Evolutionary conservation across 1,139 yeast genomes (phyloP).

Genomic region (Pichia norvegensis): DNA sequence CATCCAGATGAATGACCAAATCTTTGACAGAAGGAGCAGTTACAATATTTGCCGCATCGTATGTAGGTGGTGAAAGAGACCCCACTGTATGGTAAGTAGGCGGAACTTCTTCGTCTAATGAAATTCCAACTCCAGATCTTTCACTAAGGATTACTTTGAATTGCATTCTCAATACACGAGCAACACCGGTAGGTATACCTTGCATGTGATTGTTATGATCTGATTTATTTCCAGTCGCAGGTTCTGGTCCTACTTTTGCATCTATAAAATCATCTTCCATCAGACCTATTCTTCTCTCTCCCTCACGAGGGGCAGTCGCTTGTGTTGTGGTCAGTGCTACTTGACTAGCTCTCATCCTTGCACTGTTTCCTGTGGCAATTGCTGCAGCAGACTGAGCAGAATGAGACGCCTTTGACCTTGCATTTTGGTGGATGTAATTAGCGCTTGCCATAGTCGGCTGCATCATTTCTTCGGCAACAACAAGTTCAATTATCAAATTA

Average conservation of each 20-base stretch:
- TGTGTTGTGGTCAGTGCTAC: not conserved
- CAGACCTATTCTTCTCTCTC: not conserved
- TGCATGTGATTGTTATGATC: constrained; percentile 31
- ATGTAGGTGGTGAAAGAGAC: constrained; percentile 80
- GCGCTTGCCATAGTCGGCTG: constrained; percentile 27
- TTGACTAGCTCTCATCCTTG: constrained; percentile 7
- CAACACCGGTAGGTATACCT: constrained; percentile 89
- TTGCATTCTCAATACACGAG: constrained; percentile 91
- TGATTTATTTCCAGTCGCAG: constrained; percentile 23
- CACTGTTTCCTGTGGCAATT: constrained; percentile 10
- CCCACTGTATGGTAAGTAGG: constrained; percentile 86
- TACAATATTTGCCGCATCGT: constrained; percentile 23
- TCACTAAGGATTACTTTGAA: constrained; percentile 75
- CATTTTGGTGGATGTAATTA: constrained; percentile 11
- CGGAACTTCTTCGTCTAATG: constrained; percentile 99
- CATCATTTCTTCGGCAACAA: constrained; percentile 84
- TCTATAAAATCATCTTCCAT: constrained; percentile 16
- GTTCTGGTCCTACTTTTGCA: constrained; percentile 27
- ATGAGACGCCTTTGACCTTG: constrained; percentile 8
- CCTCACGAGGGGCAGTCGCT: not conserved
- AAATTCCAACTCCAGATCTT: constrained; percentile 88
- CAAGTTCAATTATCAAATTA: constrained; percentile 70
- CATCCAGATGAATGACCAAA: constrained; percentile 21
- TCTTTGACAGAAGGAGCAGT: constrained; percentile 9
- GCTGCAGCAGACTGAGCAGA: constrained; percentile 7